A percentile compares a stretch with the other conserved stretches of the same genome.
phyloP scores from a whole-genome alignment of 2,329 filamentous ascomycete genomes.

The Colletotrichum trifolii region DNA sequence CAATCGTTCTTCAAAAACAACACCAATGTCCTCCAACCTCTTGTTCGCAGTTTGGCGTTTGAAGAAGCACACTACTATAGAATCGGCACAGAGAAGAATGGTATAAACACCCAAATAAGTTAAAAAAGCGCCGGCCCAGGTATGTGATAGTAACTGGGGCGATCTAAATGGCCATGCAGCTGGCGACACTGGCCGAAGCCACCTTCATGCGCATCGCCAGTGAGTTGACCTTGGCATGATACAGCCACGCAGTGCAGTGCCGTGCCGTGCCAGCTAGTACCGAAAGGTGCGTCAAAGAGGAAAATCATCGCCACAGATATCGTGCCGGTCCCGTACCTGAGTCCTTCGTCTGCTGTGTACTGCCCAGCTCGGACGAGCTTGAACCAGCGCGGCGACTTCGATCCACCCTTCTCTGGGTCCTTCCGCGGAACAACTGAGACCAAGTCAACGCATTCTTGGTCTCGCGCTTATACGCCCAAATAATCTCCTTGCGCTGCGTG shows the following conservation, averaged over 20 bases:
- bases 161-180: conserved; percentile 1
- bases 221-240: conserved; percentile 1
- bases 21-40: conserved; percentile 2
- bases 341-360: background rate
- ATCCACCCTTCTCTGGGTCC: background rate
- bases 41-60: background rate
- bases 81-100: background rate
- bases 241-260: background rate
- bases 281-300: background rate
- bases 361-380: background rate
- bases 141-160: background rate
- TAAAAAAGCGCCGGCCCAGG: background rate
- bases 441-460: background rate
- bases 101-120: conserved; percentile 4
- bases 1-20: background rate
- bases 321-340: background rate
- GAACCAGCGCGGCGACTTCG: too few species aligned
- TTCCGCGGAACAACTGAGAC: background rate
- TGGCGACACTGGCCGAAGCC: conserved; percentile 1
- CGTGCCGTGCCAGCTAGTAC: background rate
- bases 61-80: background rate
- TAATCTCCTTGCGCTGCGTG: background rate
- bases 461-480: background rate
- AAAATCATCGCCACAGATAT: background rate
- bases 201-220: conserved; percentile 4